phyloP scores from a whole-genome alignment of 2,329 filamentous ascomycete genomes.

The Alternaria viburni region DNA sequence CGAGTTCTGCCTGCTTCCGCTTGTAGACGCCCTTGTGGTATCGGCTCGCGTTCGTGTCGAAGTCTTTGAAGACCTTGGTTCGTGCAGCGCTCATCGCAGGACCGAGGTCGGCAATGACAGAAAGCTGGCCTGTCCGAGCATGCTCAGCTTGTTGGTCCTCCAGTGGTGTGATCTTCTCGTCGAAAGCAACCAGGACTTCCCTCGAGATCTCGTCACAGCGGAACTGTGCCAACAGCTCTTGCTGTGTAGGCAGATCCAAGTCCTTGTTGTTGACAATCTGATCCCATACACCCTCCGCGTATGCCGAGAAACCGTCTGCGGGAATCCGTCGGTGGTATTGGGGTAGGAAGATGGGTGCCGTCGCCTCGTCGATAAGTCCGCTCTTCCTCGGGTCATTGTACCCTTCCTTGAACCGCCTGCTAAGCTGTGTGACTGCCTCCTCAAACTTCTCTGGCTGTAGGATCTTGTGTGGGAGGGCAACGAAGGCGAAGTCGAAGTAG shows the following conservation, averaged over 20 bases:
- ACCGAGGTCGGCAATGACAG: constrained; percentile 78
- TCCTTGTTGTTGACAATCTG: constrained; percentile 99
- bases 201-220: constrained; percentile 95
- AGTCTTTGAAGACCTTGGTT: constrained; percentile 76
- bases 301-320: constrained; percentile 93
- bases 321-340: constrained; percentile 97
- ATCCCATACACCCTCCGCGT: constrained; percentile 94
- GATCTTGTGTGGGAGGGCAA: constrained; percentile 94
- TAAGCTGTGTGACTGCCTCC: constrained; percentile 78
- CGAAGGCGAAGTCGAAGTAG: constrained; percentile 98
- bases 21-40: constrained; percentile 97
- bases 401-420: constrained; percentile 80
- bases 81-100: constrained; percentile 74
- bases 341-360: constrained; percentile 82
- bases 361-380: constrained; percentile 71
- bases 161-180: constrained; percentile 78
- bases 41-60: constrained; percentile 86
- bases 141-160: constrained; percentile 85
- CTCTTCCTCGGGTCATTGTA: constrained; percentile 71
- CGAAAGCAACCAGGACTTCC: constrained; percentile 81
- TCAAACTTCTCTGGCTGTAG: constrained; percentile 92
- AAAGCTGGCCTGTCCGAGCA: constrained; percentile 72
- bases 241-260: constrained; percentile 92
- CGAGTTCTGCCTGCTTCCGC: constrained; percentile 83
- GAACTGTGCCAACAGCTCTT: constrained; percentile 95